Evolutionary conservation across 352 stramenopile species (phyloP), one percentile per base, ranked within the genome.

Genomic region (Phytophthora nicotianae): DNA sequence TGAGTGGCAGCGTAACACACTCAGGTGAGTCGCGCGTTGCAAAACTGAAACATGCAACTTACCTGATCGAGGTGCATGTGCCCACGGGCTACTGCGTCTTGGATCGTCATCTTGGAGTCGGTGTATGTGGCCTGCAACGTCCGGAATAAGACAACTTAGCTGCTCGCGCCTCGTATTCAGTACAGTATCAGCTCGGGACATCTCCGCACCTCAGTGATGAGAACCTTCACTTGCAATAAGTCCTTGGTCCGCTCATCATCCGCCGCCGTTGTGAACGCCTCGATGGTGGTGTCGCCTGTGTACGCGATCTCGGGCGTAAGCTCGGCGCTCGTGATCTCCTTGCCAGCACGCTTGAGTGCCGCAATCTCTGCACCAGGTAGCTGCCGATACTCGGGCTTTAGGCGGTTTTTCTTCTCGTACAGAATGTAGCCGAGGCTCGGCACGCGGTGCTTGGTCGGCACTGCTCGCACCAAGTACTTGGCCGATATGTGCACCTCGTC

Each of bases 61-160:
- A 91, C 84, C 80, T 93, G 80, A 41, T 86, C 54, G 8, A 93
- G 67, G 52, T 95, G 86, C 38, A 88, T 90, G 66, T 95, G 86
- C 10, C 86, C 86, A 5, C 83, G 77, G 10, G 63, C 53, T 3
- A 59, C 53, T 1, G 84, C 85, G n/a, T 91, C 74, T 19, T 65
- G 51, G 19, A 49, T 38, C 16, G 54, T 79, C 62, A 78, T 89
- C 38, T 58, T 70, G 38, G 79, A 71, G 42, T 83, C 82, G 16
- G 80, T 67, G 51, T 81, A 95, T 1, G 86, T 95, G 2, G 85
- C 82, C 83, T 91, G 47, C 42, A 50, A 62, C 17, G 17, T 47
- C 27, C 20, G 54, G 40, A 38, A 20, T 2, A 42, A 62, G 38
- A 43, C 5, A 46, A 40, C 11, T 43, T 60, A 71, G 57, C 66